Evolutionary conservation across 129 eudicot genomes (phyloP), one percentile per base, ranked within the genome.

Genomic region (Flaveria sonorensis): DNA sequence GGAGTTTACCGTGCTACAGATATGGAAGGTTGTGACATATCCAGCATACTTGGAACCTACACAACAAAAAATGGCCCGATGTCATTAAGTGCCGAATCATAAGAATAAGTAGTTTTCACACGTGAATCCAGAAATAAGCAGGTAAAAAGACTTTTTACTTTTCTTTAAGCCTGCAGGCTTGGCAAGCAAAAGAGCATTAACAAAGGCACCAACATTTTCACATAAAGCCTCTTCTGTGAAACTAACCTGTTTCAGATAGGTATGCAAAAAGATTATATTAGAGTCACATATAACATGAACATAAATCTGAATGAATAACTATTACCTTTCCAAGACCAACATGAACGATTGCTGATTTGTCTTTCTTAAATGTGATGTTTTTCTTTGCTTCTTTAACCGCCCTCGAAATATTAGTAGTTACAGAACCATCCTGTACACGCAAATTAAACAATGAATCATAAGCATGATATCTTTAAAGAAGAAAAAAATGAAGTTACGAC

Each of bases 1-100:
- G 40, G 40, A 39, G 57, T 78, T 83, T 83, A 92, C 98, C 87
- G 98, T 79, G 90, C 98, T 92, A 85, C 96, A 92, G 59, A 92
- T 77, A 81, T 92, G 92, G 77, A 92, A 90, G 42, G 96, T 79
- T 76, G 79, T 88, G 30, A 92, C 96, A 65, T 90, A 92, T 8
- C 98, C 98, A 82, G 94, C 98, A 76, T 86, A 92, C 79, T 92
- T 92, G 51, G 98, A 92, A 85, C 94, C 98, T 92, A 88, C 86
- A 60, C 47, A 47, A 30, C 11, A 32, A 3, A 2, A 20, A n/a
- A 7, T 52, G 28, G 56, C n/a, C 56, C 14, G 3, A 13, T 13
- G 10, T 23, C 32, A 57, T 43, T 43, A 6, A 23, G 42, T 4
- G 28, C 12, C 6, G 8, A 12, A 20, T 55, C 7, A 15, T 19